phyloP scores from a whole-genome alignment of 176 grass and related monocot species.

The Bolboschoenus planiculmis region DNA sequence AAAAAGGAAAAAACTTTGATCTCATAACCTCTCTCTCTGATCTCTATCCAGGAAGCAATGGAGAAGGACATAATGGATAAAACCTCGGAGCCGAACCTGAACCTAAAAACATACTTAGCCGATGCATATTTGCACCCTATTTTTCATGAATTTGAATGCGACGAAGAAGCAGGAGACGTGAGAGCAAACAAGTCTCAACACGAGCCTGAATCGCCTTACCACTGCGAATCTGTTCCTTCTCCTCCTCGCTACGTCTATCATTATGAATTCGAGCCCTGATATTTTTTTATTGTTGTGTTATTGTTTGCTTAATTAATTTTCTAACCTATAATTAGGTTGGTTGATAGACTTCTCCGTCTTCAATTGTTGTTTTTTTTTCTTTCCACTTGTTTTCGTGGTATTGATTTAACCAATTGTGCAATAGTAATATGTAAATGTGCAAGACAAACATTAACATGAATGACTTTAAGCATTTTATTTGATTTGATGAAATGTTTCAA shows the following conservation, averaged over 20 bases:
- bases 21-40: background rate
- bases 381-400: background rate
- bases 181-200: slow-evolving; percentile 42
- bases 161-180: slow-evolving; percentile 40
- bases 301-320: background rate
- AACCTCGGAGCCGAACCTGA: slow-evolving; percentile 64
- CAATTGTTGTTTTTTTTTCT: background rate
- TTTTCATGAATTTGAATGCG: slow-evolving; percentile 50
- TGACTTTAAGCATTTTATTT: background rate
- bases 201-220: background rate
- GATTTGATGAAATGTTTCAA: background rate
- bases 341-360: slow-evolving; percentile 11
- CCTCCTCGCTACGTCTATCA: slow-evolving; percentile 57
- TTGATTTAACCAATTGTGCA: slow-evolving; percentile 4
- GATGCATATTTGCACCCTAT: slow-evolving; percentile 93
- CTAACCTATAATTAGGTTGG: background rate
- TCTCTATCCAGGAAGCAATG: slow-evolving; percentile 64
- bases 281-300: background rate
- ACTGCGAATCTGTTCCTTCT: slow-evolving; percentile 20
- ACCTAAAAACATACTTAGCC: slow-evolving; percentile 64
- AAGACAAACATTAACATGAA: background rate
- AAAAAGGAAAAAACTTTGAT: background rate
- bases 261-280: slow-evolving; percentile 51
- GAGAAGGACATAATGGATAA: slow-evolving; percentile 83
- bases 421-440: slow-evolving; percentile 2